phyloP scores from a whole-genome alignment of 2,329 filamentous ascomycete species.

The Fusarium albosuccineum region DNA sequence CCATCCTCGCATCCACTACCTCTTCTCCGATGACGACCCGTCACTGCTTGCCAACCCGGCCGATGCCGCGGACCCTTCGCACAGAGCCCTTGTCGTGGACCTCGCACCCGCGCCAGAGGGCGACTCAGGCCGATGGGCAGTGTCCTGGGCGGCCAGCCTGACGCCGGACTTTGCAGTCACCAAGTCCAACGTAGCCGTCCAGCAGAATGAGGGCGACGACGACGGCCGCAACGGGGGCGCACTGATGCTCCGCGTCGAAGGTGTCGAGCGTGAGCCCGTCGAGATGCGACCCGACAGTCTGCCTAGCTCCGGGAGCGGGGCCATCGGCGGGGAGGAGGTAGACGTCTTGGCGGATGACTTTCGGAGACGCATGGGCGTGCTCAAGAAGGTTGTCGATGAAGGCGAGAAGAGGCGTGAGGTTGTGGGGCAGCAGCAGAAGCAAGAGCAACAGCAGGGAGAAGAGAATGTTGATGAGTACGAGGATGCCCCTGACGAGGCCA shows the following conservation, averaged over 20 bases:
- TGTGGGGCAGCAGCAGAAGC: conserved; percentile 37
- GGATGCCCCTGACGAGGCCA: conserved; percentile 33
- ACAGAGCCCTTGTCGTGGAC: conserved; percentile 69
- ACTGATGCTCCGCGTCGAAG: conserved; percentile 53
- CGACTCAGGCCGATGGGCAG: conserved; percentile 60
- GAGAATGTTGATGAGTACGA: conserved; percentile 21
- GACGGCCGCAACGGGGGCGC: conserved; percentile 46
- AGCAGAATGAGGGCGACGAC: conserved; percentile 54
- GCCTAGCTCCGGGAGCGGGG: conserved; percentile 48
- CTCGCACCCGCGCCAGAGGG: conserved; percentile 56
- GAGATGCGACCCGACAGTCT: conserved; percentile 45
- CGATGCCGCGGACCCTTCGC: conserved; percentile 56
- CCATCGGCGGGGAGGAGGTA: conserved; percentile 61
- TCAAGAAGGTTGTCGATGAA: conserved; percentile 68
- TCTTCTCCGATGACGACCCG: conserved; percentile 92
- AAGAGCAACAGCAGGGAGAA: conserved; percentile 23
- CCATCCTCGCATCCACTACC: conserved; percentile 90
- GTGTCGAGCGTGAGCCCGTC: conserved; percentile 55
- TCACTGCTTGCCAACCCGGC: conserved; percentile 77
- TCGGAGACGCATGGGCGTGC: conserved; percentile 66
- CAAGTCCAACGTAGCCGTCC: conserved; percentile 58
- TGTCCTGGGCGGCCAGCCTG: conserved; percentile 79
- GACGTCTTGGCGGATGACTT: conserved; percentile 68
- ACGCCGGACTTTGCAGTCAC: conserved; percentile 78
- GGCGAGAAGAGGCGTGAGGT: conserved; percentile 59